These are phyloP conservation scores for Phaseolus coccineus DNA, from an alignment of 331 rosid genomes.

Conservation along the genomic window DNA sequence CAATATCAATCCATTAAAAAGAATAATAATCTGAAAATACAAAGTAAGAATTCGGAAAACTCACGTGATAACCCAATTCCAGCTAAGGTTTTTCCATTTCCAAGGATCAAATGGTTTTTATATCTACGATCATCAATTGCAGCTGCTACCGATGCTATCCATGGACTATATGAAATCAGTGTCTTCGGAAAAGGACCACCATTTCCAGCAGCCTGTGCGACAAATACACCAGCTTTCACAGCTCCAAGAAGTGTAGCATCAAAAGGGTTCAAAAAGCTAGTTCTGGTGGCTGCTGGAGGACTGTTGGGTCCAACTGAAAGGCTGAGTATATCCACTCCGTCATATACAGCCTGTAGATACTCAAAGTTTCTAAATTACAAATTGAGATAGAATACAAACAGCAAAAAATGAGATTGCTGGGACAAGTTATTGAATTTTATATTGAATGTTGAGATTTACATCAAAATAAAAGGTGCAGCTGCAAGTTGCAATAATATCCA, in stretches of 20 bases:
- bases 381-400: conserved; percentile 13
- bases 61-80: conserved; percentile 97
- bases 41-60: conserved; percentile 50
- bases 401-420: neutral
- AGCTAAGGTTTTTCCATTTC: conserved; percentile 88
- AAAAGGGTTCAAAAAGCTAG: conserved; percentile 92
- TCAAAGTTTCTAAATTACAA: conserved; percentile 38
- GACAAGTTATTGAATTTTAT: conserved; percentile 4
- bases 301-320: conserved; percentile 99
- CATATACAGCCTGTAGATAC: conserved; percentile 89
- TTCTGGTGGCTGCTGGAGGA: conserved; percentile 93
- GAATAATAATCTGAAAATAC: neutral
- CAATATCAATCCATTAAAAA: conserved; percentile 10
- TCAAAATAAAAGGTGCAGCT: neutral
- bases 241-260: conserved; percentile 99
- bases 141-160: conserved; percentile 97
- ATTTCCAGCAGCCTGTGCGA: conserved; percentile 99
- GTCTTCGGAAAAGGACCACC: conserved; percentile 99
- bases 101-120: conserved; percentile 91
- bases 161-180: conserved; percentile 97
- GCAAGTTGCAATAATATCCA: neutral
- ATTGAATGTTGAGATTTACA: conserved; percentile 9
- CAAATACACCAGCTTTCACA: conserved; percentile 99
- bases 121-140: conserved; percentile 99
- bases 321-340: conserved; percentile 98